Evolutionary conservation across 2,329 filamentous ascomycete genomes (phyloP), one percentile per base, ranked within the genome.

Genomic region (Fusarium concolor): DNA sequence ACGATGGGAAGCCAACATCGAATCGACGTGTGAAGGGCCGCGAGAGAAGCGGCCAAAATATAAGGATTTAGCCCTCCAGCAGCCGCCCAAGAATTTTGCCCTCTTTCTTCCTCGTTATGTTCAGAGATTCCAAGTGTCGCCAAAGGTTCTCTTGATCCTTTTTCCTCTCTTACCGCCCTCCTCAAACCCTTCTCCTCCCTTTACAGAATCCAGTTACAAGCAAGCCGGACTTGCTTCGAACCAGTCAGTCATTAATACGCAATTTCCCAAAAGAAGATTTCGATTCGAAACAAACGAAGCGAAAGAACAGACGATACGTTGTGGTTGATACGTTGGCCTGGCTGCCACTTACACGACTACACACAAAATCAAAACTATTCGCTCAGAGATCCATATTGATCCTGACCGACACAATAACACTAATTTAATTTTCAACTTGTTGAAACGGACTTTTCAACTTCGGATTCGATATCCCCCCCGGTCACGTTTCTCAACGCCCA

Each of bases 221-320:
- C 85, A 87, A 88, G 85, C 86, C 76, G 86, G 86, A 80, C 86
- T 88, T 87, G 85, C 84, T 85, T 79, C 75, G 77, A 84, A 80
- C 81, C 79, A 80, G 79, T 81, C 84, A 82, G 79, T 86, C 82
- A 79, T 82, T 75, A 31, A 31, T 31, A 59, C 61, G 53, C 63
- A 71, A 75, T 71, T 64, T 73, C 44, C 55, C 26, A 24, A 29
- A 52, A 52, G 49, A 53, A 61, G 24, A 60, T 52, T 50, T 58
- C 26, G 18, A 56, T 65, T 62, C 60, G 65, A 65, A 70, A 61
- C 55, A 38, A 50, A 73, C 64, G 54, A 68, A 68, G 58, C 62
- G 50, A 53, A 65, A 44, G 28, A 61, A 54, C 47, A 54, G 55
- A 67, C 50, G 46, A 64, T 57, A 65, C 53, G 28, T 55, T 67